Evolutionary conservation across 164 flowering plant species (phyloP), one percentile per base, ranked within the genome.

Genomic region (Magnolia changhungtana): DNA sequence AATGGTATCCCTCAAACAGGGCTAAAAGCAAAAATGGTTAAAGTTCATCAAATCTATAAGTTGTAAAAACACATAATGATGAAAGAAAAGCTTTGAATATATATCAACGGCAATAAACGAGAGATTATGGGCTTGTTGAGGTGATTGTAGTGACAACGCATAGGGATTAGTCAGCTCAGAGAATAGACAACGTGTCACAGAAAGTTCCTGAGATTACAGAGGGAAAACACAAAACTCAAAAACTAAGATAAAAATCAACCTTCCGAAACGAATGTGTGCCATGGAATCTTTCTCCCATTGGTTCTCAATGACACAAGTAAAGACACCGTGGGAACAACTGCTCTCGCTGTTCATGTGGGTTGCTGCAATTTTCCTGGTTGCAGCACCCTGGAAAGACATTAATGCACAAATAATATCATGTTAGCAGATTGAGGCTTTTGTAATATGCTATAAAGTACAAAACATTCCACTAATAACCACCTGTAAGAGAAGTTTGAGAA

Each of bases 261-360:
- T 87, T 75, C 91, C 92, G 89, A 89, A 95, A 75, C 97, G 89
- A 65, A 84, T 75, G 82, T 91, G 96, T 27, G 82, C 88, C 86
- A 86, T 81, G 14, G 90, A 89, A 79, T 95, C 93, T 73, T 86
- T 88, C 75, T 90, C 98, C 97, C 98, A 90, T 1, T 73, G 87
- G 82, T 97, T 93, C 81, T 93, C 95, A 80, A 95, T 89, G 72
- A 84, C 84, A 80, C 97, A 95, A 52, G 98, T 93, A 75, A 95
- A 95, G 72, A 95, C 98, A 88, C 97, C 90, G 76, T 95, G 97
- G 31, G 98, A 95, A 49, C 98, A 88, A 77, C 98, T 93, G 82
- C 98, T 95, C 86, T 90, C 97, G 72, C 90, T 80, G 76, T 95
- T 95, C 98, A 95, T 95, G 71, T 87, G 61, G 11, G 97, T 93